Conservation (phyloP, 2,329 filamentous ascomycete species). For the Bipolaris oryzae region DNA sequence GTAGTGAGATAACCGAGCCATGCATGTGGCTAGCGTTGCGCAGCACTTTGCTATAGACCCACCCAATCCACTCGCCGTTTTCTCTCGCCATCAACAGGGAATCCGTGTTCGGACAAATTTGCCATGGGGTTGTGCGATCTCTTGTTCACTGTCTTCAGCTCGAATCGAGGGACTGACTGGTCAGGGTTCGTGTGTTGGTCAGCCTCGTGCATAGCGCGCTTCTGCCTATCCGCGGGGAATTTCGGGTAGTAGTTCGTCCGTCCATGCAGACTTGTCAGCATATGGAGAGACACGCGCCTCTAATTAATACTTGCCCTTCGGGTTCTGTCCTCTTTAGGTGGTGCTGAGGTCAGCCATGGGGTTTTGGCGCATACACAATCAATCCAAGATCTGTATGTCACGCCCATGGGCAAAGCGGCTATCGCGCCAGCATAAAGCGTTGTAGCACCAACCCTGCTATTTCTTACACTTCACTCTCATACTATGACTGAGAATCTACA, state of each 20-base stretch:
- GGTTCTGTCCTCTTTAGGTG: too few species aligned
- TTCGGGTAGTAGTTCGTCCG: neutral
- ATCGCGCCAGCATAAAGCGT: neutral
- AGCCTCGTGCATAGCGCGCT: neutral
- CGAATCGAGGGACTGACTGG: neutral
- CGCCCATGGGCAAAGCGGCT: neutral
- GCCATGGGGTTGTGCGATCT: neutral
- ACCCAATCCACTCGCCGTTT: too few species aligned
- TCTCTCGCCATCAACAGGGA: too few species aligned
- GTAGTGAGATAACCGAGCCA: neutral
- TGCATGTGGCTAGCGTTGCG: neutral
- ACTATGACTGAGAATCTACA: neutral
- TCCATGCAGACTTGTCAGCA: neutral
- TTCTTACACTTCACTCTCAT: neutral
- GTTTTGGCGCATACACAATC: neutral
- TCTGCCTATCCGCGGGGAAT: neutral
- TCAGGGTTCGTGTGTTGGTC: neutral
- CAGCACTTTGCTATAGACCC: neutral
- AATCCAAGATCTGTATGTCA: neutral
- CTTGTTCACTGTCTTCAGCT: slow-evolving; percentile 1
- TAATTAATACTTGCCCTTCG: too few species aligned
- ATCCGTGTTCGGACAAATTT: neutral
- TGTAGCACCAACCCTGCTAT: neutral
- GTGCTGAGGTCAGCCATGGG: neutral
- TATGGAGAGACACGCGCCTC: neutral